Evolutionary conservation across 2,329 filamentous ascomycete genomes (phyloP).

Genomic region (Trichothecium roseum): DNA sequence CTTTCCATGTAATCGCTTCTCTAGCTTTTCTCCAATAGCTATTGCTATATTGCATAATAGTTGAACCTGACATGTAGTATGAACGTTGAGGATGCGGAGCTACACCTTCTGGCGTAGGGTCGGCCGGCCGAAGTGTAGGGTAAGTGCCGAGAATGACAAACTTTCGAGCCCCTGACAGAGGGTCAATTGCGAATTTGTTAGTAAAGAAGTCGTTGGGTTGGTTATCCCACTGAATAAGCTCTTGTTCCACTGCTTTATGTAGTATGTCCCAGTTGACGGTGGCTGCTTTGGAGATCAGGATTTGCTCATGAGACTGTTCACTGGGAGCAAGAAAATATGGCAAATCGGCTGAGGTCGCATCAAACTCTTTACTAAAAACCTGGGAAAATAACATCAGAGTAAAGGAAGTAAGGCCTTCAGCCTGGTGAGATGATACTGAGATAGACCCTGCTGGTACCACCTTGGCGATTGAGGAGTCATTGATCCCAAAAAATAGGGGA

Average conservation of each 20-base stretch:
- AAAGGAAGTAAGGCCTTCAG: conserved; percentile 56
- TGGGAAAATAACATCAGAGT: conserved; percentile 71
- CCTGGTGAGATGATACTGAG: conserved; percentile 24
- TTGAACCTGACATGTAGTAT: conserved; percentile 31
- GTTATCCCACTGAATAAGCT: conserved; percentile 27
- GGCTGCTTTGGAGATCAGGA: conserved; percentile 1
- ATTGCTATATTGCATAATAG: conserved; percentile 75
- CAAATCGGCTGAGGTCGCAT: conserved; percentile 49
- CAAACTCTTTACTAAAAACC: conserved; percentile 81
- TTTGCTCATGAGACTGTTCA: conserved; percentile 10
- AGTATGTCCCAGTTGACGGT: conserved; percentile 56
- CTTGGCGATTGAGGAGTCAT: conserved; percentile 46
- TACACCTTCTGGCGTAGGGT: conserved; percentile 50
- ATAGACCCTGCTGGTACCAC: conserved; percentile 33
- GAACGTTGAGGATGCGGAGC: conserved; percentile 34
- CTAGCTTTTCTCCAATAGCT: conserved; percentile 58
- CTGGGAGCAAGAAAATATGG: conserved; percentile 76
- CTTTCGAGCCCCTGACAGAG: conserved; percentile 52
- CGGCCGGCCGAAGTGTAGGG: conserved; percentile 48
- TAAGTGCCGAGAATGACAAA: conserved; percentile 45
- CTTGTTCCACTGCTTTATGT: conserved; percentile 21
- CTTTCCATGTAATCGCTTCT: conserved; percentile 41
- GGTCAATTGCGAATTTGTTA: conserved; percentile 46
- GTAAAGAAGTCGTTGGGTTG: conserved; percentile 37
- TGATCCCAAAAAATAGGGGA: conserved; percentile 59